phyloP scores from a whole-genome alignment of 1,284 basidiomycete genomes.

The Coniophora puteana region DNA sequence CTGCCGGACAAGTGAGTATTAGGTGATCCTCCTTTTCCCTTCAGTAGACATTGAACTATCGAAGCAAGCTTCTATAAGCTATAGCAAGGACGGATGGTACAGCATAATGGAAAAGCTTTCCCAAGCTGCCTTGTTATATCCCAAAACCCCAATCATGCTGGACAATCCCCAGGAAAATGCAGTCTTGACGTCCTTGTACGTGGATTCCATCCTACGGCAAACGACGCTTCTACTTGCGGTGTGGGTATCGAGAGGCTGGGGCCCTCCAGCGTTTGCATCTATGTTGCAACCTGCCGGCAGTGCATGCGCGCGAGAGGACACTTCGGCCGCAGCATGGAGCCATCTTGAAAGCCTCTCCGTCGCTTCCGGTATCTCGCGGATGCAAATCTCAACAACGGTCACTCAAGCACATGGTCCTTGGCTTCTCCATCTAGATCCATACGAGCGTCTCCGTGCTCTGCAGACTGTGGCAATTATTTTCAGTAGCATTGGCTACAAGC shows the following conservation, averaged over 20 bases:
- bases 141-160: slow-evolving; percentile 47
- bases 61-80: slow-evolving; percentile 45
- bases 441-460: slow-evolving; percentile 70
- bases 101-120: slow-evolving; percentile 66
- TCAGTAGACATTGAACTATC: slow-evolving; percentile 21
- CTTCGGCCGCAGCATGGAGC: slow-evolving; percentile 39
- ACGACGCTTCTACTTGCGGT: slow-evolving; percentile 67
- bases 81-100: slow-evolving; percentile 60
- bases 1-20: slow-evolving; percentile 70
- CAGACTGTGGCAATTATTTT: slow-evolving; percentile 73
- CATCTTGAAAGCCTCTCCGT: slow-evolving; percentile 58
- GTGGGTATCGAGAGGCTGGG: slow-evolving; percentile 88
- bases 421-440: slow-evolving; percentile 75
- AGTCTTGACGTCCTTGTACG: slow-evolving; percentile 64
- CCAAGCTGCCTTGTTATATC: slow-evolving; percentile 63
- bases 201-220: slow-evolving; percentile 64
- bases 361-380: slow-evolving; percentile 66
- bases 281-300: slow-evolving; percentile 65
- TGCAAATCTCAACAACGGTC: slow-evolving; percentile 60
- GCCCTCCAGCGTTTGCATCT: slow-evolving; percentile 71
- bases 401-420: slow-evolving; percentile 79
- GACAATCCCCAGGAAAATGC: slow-evolving; percentile 58
- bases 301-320: slow-evolving; percentile 48
- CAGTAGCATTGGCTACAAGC: slow-evolving; percentile 71
- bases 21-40: slow-evolving; percentile 24